A percentile compares a stretch with the other conserved stretches of the same genome.
phyloP scores from a whole-genome alignment of 176 grass and related monocot genomes.

The Oryza nivara region DNA sequence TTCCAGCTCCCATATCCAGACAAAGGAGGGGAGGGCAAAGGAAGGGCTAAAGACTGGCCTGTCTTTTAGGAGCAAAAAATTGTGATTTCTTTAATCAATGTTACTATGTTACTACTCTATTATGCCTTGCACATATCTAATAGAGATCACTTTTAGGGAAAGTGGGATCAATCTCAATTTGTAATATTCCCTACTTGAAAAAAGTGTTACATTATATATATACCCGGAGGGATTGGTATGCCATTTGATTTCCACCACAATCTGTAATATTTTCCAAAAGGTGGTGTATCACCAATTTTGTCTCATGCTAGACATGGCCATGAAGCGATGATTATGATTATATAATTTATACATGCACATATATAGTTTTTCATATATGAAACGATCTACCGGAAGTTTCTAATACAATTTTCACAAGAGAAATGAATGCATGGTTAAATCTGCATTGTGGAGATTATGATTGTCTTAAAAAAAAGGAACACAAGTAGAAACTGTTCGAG shows the following conservation, averaged over 20 bases:
- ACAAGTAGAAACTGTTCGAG: neutral
- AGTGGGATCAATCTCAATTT: neutral
- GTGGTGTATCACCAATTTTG: neutral
- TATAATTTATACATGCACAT: no score
- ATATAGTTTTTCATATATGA: no score
- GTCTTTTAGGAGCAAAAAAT: conserved; percentile 20
- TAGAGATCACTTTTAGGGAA: neutral
- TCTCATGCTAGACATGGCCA: neutral
- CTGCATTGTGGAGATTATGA: neutral
- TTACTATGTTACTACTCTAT: neutral
- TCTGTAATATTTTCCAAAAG: neutral
- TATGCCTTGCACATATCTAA: neutral
- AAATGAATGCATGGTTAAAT: neutral
- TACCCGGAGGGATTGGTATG: neutral
- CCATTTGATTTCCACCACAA: neutral
- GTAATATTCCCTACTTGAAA: neutral
- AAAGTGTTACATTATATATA: neutral
- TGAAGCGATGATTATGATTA: neutral
- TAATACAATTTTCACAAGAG: neutral
- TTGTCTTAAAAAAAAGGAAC: neutral
- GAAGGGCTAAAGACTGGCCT: neutral
- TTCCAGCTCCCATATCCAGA: conserved; percentile 43
- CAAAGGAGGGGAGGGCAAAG: conserved; percentile 28
- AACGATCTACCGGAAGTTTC: no score
- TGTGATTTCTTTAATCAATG: neutral